Evolutionary conservation across 352 stramenopile genomes (phyloP), one percentile per base, ranked within the genome.

Genomic region (Phytophthora pini): DNA sequence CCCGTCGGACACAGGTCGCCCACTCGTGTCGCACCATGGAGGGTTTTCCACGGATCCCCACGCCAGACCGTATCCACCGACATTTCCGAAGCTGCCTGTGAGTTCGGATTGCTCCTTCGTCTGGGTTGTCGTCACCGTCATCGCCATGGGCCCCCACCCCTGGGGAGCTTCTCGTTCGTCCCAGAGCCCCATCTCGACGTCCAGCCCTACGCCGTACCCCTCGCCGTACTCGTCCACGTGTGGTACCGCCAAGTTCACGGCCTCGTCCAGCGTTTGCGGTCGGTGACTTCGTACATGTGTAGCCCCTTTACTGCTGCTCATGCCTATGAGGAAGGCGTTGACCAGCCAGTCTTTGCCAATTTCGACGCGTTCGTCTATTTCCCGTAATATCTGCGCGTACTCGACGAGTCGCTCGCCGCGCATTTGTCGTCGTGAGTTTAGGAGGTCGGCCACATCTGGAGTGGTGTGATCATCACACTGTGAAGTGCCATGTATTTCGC

Each of bases 171-270:
- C 39, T 6, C 39, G 39, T 7, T 1, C 41, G 17, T 47, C 41
- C 41, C 41, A 47, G 1, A 2, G n/a, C 1, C 5, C 27, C 41
- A 29, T 47, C 0, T 15, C 41, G 5, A n/a, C 4, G 1, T 47
- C 41, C 41, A 47, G 12, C 2, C 41, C 17, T 2, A 31, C n/a
- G n/a, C 41, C 39, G 13, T 65, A 49, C 1, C 49, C 49, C 31
- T 67, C 32, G 5, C 58, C 58, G 32, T 53, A 60, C 17, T 52
- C 27, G 4, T 39, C 58, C 0, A 59, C 22, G 26, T 66, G 58
- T 4, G 22, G 41, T 1, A 45, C n/a, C 1, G 58, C 41, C n/a
- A 48, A 31, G 15, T 38, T 46, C 0, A 60, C 49, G 0, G 43
- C 49, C 7, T 53, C 43, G n/a, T 60, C 44, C 41, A 66, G 12